Evolutionary conservation across 2,329 filamentous ascomycete genomes (phyloP).

Genomic region (Xylaria multiplex): DNA sequence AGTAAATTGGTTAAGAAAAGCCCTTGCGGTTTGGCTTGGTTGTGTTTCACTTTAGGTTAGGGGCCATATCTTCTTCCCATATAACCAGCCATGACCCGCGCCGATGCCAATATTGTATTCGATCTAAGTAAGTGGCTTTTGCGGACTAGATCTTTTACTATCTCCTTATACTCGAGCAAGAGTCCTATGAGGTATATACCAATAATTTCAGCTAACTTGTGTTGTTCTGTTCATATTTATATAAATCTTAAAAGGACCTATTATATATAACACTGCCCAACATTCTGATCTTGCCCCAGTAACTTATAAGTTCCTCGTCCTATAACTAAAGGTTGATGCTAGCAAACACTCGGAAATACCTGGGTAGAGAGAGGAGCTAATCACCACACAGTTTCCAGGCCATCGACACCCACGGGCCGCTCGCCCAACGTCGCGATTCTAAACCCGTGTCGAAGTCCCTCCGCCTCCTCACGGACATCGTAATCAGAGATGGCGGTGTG

Average conservation of each 20-base stretch:
- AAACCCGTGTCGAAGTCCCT: conserved; percentile 55
- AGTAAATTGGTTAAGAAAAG: no score
- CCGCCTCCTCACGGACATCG: conserved; percentile 53
- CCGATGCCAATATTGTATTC: no score
- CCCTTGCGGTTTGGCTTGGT: no score
- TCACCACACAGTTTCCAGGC: conserved; percentile 52
- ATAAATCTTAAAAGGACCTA: no score
- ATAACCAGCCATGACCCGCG: not conserved
- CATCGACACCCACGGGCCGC: conserved; percentile 52
- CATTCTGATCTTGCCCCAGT: not conserved
- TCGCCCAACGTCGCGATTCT: conserved; percentile 55
- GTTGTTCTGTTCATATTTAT: no score
- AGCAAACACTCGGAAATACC: not conserved
- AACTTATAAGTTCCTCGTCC: not conserved
- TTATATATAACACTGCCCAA: no score
- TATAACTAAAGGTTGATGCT: not conserved
- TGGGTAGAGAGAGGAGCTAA: not conserved
- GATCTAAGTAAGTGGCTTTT: no score
- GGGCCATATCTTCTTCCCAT: not conserved
- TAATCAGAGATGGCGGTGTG: conserved; percentile 59
- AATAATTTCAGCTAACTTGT: no score
- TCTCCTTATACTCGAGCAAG: no score
- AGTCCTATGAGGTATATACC: no score
- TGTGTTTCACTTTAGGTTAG: not conserved
- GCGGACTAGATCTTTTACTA: no score